A percentile compares a stretch with the other conserved stretches of the same genome.
Conservation (phyloP, 169 alveolate genomes). For the Eimeria maxima region DNA sequence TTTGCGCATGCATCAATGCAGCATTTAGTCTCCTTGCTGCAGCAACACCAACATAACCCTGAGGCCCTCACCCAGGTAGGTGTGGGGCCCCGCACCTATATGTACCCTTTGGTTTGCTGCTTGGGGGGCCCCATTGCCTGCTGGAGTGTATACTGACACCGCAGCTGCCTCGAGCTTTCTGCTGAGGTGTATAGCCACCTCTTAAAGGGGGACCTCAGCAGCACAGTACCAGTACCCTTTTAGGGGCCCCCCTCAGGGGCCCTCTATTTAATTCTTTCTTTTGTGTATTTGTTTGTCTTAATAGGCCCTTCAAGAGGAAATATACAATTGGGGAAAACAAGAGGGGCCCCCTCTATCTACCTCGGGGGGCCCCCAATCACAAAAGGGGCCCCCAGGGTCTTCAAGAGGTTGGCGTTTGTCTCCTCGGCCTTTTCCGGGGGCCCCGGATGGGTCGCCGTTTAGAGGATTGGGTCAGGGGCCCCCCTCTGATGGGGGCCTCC, state of each 20-base stretch:
- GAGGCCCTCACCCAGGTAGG: background rate
- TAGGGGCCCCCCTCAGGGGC: background rate
- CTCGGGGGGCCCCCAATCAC: background rate
- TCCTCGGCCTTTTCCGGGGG: background rate
- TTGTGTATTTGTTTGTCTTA: background rate
- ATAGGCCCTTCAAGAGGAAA: background rate
- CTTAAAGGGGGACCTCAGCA: too few relatives aligned
- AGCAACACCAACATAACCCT: constrained; percentile 10
- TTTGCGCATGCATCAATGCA: constrained; percentile 9
- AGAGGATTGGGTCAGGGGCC: background rate
- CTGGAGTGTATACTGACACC: background rate
- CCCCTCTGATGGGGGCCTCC: background rate
- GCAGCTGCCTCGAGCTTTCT: background rate
- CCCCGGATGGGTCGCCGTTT: background rate
- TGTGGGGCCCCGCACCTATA: background rate
- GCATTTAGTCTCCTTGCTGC: background rate
- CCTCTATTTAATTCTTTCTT: background rate
- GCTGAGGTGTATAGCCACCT: background rate
- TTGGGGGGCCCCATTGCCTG: constrained; percentile 11
- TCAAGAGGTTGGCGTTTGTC: background rate
- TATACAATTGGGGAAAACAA: background rate
- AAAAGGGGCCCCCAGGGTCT: background rate
- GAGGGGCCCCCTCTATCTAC: constrained; percentile 54
- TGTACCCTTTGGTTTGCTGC: background rate
- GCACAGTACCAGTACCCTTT: too few relatives aligned